These are phyloP conservation scores for Tylopilus felleus DNA, from an alignment of 768 basidiomycete genomes.

Conservation along the genomic window DNA sequence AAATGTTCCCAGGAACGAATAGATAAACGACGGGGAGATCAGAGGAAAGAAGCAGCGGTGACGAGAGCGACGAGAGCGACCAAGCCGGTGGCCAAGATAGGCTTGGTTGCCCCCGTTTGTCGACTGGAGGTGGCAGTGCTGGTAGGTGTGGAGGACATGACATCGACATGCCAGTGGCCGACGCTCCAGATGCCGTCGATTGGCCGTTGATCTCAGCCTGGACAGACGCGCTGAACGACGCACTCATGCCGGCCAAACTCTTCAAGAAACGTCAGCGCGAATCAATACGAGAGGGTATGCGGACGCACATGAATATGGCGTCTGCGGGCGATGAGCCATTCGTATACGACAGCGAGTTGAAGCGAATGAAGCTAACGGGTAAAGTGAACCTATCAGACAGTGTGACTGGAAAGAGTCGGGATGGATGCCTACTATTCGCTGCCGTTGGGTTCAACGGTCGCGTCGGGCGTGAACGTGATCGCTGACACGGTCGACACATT, in stretches of 20 bases:
- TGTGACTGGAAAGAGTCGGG: too few species aligned
- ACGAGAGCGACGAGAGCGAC: too few species aligned
- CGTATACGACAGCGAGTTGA: too few species aligned
- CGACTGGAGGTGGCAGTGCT: too few species aligned
- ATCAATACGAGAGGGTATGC: not conserved
- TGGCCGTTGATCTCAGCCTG: conserved; percentile 60
- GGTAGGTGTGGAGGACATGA: not conserved
- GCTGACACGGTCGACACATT: conserved; percentile 50
- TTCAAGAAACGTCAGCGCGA: not conserved
- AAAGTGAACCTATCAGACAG: too few species aligned
- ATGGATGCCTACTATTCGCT: too few species aligned
- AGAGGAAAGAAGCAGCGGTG: too few species aligned
- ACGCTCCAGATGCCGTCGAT: conserved; percentile 49
- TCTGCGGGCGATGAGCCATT: too few species aligned
- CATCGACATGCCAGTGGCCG: conserved; percentile 4
- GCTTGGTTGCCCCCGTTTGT: too few species aligned
- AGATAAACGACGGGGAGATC: too few species aligned
- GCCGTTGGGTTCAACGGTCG: conserved; percentile 52
- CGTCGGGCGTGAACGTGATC: conserved; percentile 49
- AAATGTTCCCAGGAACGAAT: not conserved
- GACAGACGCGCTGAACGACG: conserved; percentile 56
- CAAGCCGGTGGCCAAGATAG: too few species aligned
- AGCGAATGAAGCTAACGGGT: conserved; percentile 72
- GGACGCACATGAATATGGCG: conserved; percentile 73
- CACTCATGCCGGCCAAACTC: conserved; percentile 69